Base-by-base conservation (phyloP, 192 early-diverging fungal species). In the Gamsiella multidivaricata region DNA sequence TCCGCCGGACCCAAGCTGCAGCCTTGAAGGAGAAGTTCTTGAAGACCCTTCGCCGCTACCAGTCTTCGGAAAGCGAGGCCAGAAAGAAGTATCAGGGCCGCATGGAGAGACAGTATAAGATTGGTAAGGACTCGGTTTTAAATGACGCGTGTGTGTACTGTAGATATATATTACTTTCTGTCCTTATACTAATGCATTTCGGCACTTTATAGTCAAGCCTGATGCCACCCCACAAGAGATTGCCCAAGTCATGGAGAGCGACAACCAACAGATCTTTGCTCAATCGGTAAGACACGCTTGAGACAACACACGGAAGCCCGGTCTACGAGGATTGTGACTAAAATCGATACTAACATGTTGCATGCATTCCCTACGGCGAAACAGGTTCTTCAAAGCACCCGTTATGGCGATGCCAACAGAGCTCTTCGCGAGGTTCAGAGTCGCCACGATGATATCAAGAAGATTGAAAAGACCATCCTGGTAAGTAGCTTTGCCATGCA, bases 401-500 rank as follows among this genome's bases (percentile, higher is more conserved):
- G 94, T 51, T 87, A 87, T 29, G 84, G 85, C 33, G 91, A 94
- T 73, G 93, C 94, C 32, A 83, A 82, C 54, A 80, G 86, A 26
- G 95, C 93, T 8, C 71, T 96, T 28, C 79, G 88, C 41, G 94
- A 95, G 79, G 94, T 96, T 34, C 94, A 96, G 81, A 85, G 88
- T 58, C 83, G 93, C 46, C 95, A 96, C 61, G 83, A 90, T 61
- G 95, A 96, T 62, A 93, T 96, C 54, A 85, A 94, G 66, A 89
- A 91, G 80, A 95, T 96, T 67, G 95, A 96, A 81, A 90, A 89
- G 72, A 92, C 90, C 32, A 95, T 96, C 70, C 75, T 94, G 61
- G 92, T 93, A 83, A 65, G 80, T 39, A 45, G 17, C 11, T 14
- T 46, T 31, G 1, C 15, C 46, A 23, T n/a, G 17, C 25, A 26